Base-by-base conservation (phyloP, 2,329 filamentous ascomycete genomes). In the Ophiostoma triangulosporum region DNA sequence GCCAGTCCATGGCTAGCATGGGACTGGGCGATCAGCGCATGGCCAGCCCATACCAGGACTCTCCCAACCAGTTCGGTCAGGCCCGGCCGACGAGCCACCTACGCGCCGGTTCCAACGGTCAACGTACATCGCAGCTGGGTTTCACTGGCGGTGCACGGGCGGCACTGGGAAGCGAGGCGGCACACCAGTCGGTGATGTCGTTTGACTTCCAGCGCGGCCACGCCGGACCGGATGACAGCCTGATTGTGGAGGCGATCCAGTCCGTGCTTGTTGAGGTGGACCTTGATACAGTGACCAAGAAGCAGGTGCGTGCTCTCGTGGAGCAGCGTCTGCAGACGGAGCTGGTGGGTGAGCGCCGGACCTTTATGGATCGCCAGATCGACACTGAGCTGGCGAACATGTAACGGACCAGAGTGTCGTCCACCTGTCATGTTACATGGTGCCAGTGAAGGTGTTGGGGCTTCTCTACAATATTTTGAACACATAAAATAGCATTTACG, bases 271-370 rank as follows among this genome's bases (percentile, higher is more conserved):
- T 76, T 15, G 91, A 96, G 63, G 89, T 96, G 0, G 91, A 98
- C 67, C 75, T 98, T 40, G 93, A 98, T 66, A 91, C 79, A n/a
- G 88, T 97, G 48, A 98, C 93, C 6, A 98, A 97, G 81, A 98
- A 98, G 73, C 91, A 97, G 71, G 84, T 93, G 54, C 78, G 87
- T 50, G 90, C 87, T 3, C 76, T 97, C 45, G 89, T 95, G 12
- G 93, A 98, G 71, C 89, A 96, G 72, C 80, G 90, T 62, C 70
- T 98, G 57, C 91, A 96, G 71, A 91, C 86, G 4, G 89, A 95
- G 66, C 75, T 97, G 55, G 75, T 79, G 0, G 90, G 89, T 22
- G 90, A 96, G 68, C 84, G 88, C 67, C 82, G 86, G 65, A 82
- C 83, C 15, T 97, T 95, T 71, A 81, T 97, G 72, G 91, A 96